Base-by-base conservation (phyloP, 2,329 filamentous ascomycete species). In the Colletotrichum spaethianum region DNA sequence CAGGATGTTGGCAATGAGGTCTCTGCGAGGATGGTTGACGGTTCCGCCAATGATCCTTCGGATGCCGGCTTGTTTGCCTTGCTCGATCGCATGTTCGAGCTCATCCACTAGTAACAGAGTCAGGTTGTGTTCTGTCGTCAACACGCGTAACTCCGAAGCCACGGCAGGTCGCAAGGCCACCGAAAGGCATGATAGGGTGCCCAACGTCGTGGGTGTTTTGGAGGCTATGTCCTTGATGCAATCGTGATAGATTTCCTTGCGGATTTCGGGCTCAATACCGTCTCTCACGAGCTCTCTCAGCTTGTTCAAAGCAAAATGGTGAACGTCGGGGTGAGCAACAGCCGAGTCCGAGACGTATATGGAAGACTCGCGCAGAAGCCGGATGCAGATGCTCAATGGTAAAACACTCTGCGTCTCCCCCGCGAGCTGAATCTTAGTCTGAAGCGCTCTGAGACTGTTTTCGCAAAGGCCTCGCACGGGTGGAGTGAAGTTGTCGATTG, bases 341-440 rank as follows among this genome's bases (percentile, higher is more conserved):
- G 88, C 86, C 5, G 86, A 85, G 18, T 88, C 86, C 11, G 86
- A 81, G 26, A 83, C 84, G 38, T 85, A 86, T 16, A 90, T 86
- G 0, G 91, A 92, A 3, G 93, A 91, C 76, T 95, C 92, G 73
- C 93, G 90, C 52, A 96, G 86, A 23, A 97, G 82, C 31, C 93
- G 89, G 62, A 96, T 80, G 72, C 86, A 89, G 18, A 89, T 81
- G n/a, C 83, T 81, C 72, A 86, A 89, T 1, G 87, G 85, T 4
- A 85, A 80, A 38, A 83, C 81, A 40, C 82, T 80, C 36, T 83
- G 77, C 1, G 76, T 73, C 0, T 76, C 73, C 12, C 77, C 73
- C 7, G 84, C 79, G 77, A 83, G 66, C 76, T 81, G 79, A 61
- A 82, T 82, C 75, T 88, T 90, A 7, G 81, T 79, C 46, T 85